Conservation (phyloP, 495 filamentous ascomycete species). For the Tuber aestivum region DNA sequence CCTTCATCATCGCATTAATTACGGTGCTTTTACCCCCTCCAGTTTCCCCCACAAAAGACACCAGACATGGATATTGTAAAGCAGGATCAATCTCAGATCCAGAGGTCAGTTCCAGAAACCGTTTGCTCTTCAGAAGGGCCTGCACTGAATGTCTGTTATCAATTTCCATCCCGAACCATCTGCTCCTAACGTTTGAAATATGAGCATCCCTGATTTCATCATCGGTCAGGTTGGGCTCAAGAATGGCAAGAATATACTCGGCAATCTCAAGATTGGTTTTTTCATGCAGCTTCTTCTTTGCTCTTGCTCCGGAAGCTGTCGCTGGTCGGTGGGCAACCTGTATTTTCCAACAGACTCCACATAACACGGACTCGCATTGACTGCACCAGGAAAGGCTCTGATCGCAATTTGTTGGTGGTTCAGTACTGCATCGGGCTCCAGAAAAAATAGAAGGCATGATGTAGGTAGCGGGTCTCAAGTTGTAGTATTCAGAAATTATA, state of each 20-base stretch:
- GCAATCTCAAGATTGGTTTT: constrained; percentile 34
- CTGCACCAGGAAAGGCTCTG: neutral
- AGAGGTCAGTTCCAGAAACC: constrained; percentile 17
- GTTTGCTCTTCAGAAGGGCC: constrained; percentile 19
- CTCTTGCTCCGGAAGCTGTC: neutral
- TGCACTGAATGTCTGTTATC: constrained; percentile 20
- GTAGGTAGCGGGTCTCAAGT: neutral
- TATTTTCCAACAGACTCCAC: constrained; percentile 13
- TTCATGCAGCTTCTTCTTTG: constrained; percentile 20
- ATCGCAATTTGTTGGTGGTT: neutral
- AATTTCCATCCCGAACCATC: constrained; percentile 37
- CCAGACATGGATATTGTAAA: constrained; percentile 33
- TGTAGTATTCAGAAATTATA: neutral
- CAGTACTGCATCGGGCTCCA: neutral
- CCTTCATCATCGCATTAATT: constrained; percentile 39
- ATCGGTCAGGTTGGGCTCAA: constrained; percentile 21
- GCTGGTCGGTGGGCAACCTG: neutral
- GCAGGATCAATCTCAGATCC: constrained; percentile 24
- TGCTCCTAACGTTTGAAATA: constrained; percentile 30
- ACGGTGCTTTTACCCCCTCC: constrained; percentile 36
- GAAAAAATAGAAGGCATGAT: neutral
- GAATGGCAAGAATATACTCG: constrained; percentile 30
- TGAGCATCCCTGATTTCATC: constrained; percentile 17
- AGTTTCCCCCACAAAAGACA: constrained; percentile 38
- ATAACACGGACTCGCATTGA: constrained; percentile 10